These are phyloP conservation scores for Guadua angustifolia DNA, from an alignment of 176 grass and related monocot genomes.

Conservation along the genomic window DNA sequence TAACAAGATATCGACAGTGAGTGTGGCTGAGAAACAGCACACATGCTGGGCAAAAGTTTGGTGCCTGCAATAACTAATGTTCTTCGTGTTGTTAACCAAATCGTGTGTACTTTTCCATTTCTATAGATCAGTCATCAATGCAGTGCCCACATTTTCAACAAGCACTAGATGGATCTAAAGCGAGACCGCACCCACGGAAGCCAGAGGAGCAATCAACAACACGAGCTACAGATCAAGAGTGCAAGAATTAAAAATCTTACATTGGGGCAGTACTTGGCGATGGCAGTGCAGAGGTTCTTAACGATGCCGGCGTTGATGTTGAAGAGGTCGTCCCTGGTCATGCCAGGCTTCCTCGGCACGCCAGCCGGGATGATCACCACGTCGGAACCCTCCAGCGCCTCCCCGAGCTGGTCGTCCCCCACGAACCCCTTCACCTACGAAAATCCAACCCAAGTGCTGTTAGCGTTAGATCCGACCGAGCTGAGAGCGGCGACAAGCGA, in stretches of 20 bases:
- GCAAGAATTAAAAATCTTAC: slow-evolving; percentile 32
- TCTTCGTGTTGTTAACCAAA: background rate
- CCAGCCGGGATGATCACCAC: slow-evolving; percentile 61
- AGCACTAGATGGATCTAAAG: background rate
- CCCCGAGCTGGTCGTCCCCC: slow-evolving; percentile 49
- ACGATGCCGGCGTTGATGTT: slow-evolving; percentile 67
- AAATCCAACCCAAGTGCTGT: background rate
- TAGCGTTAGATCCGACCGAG: background rate
- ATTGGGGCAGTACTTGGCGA: slow-evolving; percentile 59
- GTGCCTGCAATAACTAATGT: background rate
- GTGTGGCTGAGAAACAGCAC: background rate
- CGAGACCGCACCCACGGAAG: background rate
- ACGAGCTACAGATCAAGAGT: background rate
- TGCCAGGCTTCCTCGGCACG: slow-evolving; percentile 62
- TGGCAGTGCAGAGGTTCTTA: slow-evolving; percentile 56
- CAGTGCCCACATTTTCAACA: slow-evolving; percentile 1
- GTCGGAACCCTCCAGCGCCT: slow-evolving; percentile 55
- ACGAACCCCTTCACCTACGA: slow-evolving; percentile 49
- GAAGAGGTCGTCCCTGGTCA: slow-evolving; percentile 64
- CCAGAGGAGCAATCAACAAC: slow-evolving; percentile 10
- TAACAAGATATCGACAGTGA: background rate
- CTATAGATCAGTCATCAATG: background rate
- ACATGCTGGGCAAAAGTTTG: background rate
- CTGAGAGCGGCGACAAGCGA: background rate
- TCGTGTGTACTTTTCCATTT: background rate